Evolutionary conservation across 2,329 filamentous ascomycete genomes (phyloP).

Genomic region (Colletotrichum sp.): DNA sequence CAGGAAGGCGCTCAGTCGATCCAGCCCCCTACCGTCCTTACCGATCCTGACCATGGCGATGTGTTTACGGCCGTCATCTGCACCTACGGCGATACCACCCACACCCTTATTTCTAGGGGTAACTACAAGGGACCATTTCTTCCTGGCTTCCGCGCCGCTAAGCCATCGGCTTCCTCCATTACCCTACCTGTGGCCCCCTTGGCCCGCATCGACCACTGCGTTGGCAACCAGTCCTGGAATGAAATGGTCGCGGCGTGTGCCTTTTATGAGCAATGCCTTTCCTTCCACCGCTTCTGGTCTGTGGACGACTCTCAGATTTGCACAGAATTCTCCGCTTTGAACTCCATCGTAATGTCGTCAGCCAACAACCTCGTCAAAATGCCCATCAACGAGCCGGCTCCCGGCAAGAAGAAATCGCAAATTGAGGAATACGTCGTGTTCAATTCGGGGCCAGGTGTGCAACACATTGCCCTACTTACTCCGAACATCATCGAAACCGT

Average conservation of each 20-base stretch:
- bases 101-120: conserved; percentile 81
- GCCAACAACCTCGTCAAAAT: conserved; percentile 90
- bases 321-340: conserved; percentile 90
- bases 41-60: conserved; percentile 67
- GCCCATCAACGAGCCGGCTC: conserved; percentile 96
- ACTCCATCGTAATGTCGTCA: conserved; percentile 88
- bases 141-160: conserved; percentile 75
- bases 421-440: conserved; percentile 94
- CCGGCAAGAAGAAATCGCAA: conserved; percentile 88
- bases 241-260: conserved; percentile 74
- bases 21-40: conserved; percentile 58
- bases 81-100: conserved; percentile 95
- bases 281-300: conserved; percentile 97
- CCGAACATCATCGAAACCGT: conserved; percentile 81
- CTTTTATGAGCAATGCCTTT: conserved; percentile 86
- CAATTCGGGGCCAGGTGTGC: conserved; percentile 88
- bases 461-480: conserved; percentile 91
- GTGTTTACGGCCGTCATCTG: conserved; percentile 80
- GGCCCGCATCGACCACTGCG: conserved; percentile 89
- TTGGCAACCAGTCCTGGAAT: conserved; percentile 96
- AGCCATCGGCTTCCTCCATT: conserved; percentile 39
- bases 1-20: conserved; percentile 67
- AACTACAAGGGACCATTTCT: conserved; percentile 79
- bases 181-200: conserved; percentile 69
- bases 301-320: conserved; percentile 93